Percentiles rank a stretch among this genome's conserved stretches.
Evolutionary conservation across 495 filamentous ascomycete species (phyloP).

Genomic region (Pseudomonodictys pantanalensis): DNA sequence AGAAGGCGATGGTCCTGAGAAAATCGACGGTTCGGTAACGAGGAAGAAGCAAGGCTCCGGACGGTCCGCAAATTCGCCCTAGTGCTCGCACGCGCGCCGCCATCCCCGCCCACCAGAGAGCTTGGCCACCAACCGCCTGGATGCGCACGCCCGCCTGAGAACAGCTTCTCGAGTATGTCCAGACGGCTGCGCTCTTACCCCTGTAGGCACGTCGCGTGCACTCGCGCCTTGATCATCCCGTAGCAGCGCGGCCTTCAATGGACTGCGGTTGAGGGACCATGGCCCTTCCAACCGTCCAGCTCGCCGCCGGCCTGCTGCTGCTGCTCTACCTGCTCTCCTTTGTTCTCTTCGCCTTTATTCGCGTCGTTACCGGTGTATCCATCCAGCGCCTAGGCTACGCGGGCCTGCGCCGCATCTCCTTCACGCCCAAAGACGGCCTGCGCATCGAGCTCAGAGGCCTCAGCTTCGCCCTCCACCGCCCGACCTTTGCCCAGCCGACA

Average conservation of each 20-base stretch:
- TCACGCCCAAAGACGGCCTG: constrained; percentile 79
- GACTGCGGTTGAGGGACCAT: constrained; percentile 43
- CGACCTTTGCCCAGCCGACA: constrained; percentile 94
- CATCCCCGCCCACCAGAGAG: no score
- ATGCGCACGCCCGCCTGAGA: no score
- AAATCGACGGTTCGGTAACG: no score
- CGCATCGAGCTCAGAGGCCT: constrained; percentile 86
- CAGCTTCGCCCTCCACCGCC: constrained; percentile 81
- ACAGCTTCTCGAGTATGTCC: background rate
- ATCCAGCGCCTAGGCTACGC: constrained; percentile 94
- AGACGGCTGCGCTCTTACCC: background rate
- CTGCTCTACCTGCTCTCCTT: constrained; percentile 89
- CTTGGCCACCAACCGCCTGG: no score
- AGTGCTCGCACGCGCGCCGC: no score
- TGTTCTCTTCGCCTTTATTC: constrained; percentile 86
- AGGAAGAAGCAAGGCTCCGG: no score
- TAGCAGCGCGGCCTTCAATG: background rate
- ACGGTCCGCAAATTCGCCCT: no score
- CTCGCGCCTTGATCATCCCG: background rate
- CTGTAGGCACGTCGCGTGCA: background rate
- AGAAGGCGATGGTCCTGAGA: no score
- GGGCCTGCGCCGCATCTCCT: constrained; percentile 83
- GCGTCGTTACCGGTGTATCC: constrained; percentile 88
- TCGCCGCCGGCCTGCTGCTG: constrained; percentile 77
- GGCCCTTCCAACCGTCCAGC: constrained; percentile 66